Conservation (phyloP, 257 asterid species). For the Scutellaria baicalensis region DNA sequence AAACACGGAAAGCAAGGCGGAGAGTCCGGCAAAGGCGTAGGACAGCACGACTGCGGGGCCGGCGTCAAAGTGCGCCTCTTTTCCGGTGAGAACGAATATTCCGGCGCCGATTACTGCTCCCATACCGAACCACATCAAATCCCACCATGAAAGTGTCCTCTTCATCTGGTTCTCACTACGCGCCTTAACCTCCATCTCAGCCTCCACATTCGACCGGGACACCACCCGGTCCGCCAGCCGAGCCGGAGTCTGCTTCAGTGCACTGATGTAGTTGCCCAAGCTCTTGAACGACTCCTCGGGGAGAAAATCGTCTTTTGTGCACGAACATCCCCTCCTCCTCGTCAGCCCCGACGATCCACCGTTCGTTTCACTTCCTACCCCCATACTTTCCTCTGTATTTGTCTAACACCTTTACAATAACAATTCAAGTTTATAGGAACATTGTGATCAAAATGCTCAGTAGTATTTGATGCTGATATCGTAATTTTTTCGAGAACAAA, state of each 20-base stretch:
- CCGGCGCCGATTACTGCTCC: conserved; percentile 71
- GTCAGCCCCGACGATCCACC: conserved; percentile 9
- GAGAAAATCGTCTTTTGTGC: conserved; percentile 57
- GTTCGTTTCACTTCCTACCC: conserved; percentile 5
- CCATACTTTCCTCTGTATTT: conserved; percentile 16
- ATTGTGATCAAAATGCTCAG: background rate
- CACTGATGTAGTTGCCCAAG: conserved; percentile 41
- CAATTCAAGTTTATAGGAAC: background rate
- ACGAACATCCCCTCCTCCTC: conserved; percentile 27
- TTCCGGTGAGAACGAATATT: conserved; percentile 56
- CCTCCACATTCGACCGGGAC: conserved; percentile 37
- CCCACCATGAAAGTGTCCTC: conserved; percentile 60
- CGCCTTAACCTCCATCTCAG: conserved; percentile 44
- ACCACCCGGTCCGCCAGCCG: conserved; percentile 40
- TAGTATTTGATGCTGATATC: background rate
- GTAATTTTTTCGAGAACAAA: background rate
- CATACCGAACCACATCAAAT: conserved; percentile 69
- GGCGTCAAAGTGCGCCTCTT: conserved; percentile 37
- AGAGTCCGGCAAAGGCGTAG: conserved; percentile 46
- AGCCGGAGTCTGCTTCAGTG: conserved; percentile 43
- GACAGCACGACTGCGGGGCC: conserved; percentile 69
- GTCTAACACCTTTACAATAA: background rate
- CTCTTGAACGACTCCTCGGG: conserved; percentile 68
- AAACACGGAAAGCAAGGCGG: conserved; percentile 55
- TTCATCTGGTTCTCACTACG: conserved; percentile 55